A percentile compares a stretch with the other conserved stretches of the same genome.
Conservation (phyloP, 805 yeast species). For the Sporopachydermia lactativora region DNA sequence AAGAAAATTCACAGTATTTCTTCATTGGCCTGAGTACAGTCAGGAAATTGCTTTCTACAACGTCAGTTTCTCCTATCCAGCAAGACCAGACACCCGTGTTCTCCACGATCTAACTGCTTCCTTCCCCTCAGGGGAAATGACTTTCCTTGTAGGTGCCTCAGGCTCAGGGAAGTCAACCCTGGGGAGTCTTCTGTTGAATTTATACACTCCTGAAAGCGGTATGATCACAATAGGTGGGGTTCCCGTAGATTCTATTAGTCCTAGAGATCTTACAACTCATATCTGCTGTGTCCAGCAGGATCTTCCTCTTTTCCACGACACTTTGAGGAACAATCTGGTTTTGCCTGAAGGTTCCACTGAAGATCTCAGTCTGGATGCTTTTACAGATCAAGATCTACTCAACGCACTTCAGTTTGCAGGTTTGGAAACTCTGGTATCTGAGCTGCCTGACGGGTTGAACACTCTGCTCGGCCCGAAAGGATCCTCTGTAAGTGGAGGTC, state of each 20-base stretch:
- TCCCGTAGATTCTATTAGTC: conserved; percentile 28
- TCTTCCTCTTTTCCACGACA: conserved; percentile 48
- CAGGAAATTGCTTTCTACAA: conserved; percentile 5
- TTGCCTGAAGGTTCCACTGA: conserved; percentile 8
- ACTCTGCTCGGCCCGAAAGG: conserved; percentile 34
- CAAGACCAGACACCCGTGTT: conserved; percentile 32
- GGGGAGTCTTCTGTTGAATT: conserved; percentile 42
- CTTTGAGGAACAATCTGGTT: conserved; percentile 48
- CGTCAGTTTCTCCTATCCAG: conserved; percentile 43
- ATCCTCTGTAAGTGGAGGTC: conserved; percentile 73
- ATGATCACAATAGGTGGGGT: conserved; percentile 40
- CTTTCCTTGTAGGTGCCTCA: conserved; percentile 71
- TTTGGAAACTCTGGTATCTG: conserved; percentile 32
- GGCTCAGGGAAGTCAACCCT: conserved; percentile 93
- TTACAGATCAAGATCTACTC: conserved; percentile 17
- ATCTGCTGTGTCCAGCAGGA: conserved; percentile 66
- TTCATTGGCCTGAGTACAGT: conserved; percentile 9
- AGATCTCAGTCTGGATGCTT: conserved; percentile 8
- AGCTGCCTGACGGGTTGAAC: conserved; percentile 40
- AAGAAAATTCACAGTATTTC: no score
- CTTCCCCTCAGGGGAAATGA: conserved; percentile 31
- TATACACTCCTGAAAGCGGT: conserved; percentile 44
- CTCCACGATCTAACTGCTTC: conserved; percentile 32
- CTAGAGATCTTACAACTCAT: conserved; percentile 41
- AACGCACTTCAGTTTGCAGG: conserved; percentile 40